Base-by-base conservation (phyloP, 75 land plant genomes). In the Pseudotsuga menziesii region DNA sequence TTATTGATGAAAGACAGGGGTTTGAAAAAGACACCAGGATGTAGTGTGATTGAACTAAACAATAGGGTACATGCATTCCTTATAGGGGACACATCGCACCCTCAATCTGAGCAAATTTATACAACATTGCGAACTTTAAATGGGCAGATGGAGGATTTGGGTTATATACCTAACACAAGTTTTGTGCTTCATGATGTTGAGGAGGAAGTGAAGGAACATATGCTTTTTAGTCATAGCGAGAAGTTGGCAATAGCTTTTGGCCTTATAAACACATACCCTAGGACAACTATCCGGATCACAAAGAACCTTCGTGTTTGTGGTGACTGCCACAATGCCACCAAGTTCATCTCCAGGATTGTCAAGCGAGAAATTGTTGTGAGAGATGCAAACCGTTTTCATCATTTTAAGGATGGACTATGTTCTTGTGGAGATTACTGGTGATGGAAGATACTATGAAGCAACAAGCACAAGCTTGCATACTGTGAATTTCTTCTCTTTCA, bases 331-430 rank as follows among this genome's bases (percentile, higher is more conserved):
- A 41, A 20, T 69, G 72, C 72, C 22, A 69, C 72, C 72, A 69
- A 69, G 72, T 41, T 69, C 52, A 69, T 69, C 72, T 69, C 72
- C 72, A 69, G 41, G 54, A 69, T 69, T 69, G 72, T 69, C 41
- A 44, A 17, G 39, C 48, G 72, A 44, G 48, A 69, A 69, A 69
- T 69, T 20, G 22, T 69, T 41, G 54, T 69, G 0, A 69, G 72
- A 48, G 72, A 69, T 69, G 72, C 14, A 8, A 69, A 41, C 23
- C 72, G 72, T 12, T 69, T 69, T 22, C 72, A 69, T 69, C 72
- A 69, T 69, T 69, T 69, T 23, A 69, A 69, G n/a, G 41, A 69
- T 41, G 72, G 72, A 69, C 72, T 69, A 9, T 69, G 72, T 69
- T 69, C 72, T 3, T 69, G 72, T 41, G 72, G 72, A 41, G 72